Evolutionary conservation across 2,329 filamentous ascomycete genomes (phyloP).

Genomic region (Botrytis aclada): DNA sequence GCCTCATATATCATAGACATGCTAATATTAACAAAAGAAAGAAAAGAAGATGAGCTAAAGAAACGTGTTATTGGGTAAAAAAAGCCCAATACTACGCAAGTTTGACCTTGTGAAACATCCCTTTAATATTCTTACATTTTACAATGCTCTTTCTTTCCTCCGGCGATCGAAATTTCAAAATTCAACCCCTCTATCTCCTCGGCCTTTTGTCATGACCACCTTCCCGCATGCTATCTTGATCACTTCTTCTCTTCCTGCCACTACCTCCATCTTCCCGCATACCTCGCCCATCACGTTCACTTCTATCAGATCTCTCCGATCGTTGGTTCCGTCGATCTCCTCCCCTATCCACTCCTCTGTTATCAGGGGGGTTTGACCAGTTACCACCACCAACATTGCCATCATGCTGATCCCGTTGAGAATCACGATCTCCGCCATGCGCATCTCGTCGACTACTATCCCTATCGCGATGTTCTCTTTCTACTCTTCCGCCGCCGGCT

Average conservation of each 20-base stretch:
- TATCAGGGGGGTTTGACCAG: constrained; percentile 14
- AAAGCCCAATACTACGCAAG: constrained; percentile 18
- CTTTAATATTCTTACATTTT: constrained; percentile 11
- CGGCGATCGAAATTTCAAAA: neutral
- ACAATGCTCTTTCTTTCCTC: neutral
- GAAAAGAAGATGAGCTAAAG: neutral
- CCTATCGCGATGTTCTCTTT: constrained; percentile 24
- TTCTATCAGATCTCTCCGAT: constrained; percentile 20
- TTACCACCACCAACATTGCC: constrained; percentile 1
- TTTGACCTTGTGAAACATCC: neutral
- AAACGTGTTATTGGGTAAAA: neutral
- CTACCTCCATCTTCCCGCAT: constrained; percentile 27
- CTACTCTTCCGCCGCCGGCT: constrained; percentile 24
- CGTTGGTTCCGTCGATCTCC: constrained; percentile 27
- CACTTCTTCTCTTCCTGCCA: constrained; percentile 35
- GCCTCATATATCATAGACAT: neutral
- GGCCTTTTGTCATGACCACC: constrained; percentile 38
- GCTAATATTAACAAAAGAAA: neutral
- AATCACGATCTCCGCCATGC: constrained; percentile 15
- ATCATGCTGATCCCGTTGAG: constrained; percentile 12
- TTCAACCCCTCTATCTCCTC: constrained; percentile 25
- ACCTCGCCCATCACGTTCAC: constrained; percentile 32
- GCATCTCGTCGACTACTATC: constrained; percentile 24
- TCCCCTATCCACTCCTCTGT: constrained; percentile 26
- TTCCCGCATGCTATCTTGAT: constrained; percentile 32